Evolutionary conservation across 352 stramenopile species (phyloP).

Genomic region (Phytophthora foliorum): DNA sequence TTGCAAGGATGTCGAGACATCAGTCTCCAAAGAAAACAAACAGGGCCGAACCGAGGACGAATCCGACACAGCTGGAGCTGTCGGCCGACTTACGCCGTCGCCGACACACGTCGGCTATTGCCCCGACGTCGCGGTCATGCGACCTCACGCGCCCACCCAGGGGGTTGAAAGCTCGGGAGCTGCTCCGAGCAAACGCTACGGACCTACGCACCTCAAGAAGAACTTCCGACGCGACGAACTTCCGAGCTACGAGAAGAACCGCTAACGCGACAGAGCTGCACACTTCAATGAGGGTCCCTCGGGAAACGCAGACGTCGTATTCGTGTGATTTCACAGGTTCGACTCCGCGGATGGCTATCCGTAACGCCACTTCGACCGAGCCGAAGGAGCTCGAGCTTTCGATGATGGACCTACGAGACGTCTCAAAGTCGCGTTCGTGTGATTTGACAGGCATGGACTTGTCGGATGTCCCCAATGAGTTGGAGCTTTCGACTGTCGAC

Average conservation of each 20-base stretch:
- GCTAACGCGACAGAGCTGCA: slow-evolving; percentile 21
- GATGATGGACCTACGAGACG: slow-evolving; percentile 16
- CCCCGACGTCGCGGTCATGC: slow-evolving; percentile 11
- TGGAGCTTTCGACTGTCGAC: slow-evolving; percentile 27
- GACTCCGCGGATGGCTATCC: slow-evolving; percentile 7
- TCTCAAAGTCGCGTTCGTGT: slow-evolving; percentile 12
- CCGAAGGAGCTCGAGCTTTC: slow-evolving; percentile 12
- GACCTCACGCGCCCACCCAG: slow-evolving; percentile 4
- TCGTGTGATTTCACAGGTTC: slow-evolving; percentile 27
- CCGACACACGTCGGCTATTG: slow-evolving; percentile 23
- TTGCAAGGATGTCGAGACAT: not conserved
- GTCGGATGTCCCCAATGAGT: slow-evolving; percentile 14
- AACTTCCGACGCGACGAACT: slow-evolving; percentile 12
- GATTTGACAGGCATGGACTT: slow-evolving; percentile 19
- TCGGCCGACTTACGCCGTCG: slow-evolving; percentile 23
- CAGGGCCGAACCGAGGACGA: not conserved
- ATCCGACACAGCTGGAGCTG: slow-evolving; percentile 20
- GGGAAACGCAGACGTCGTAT: not conserved
- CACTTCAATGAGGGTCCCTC: not conserved
- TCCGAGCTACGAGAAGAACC: slow-evolving; percentile 9
- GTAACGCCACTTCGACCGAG: slow-evolving; percentile 10
- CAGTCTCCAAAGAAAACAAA: not conserved
- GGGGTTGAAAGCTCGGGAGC: slow-evolving; percentile 20
- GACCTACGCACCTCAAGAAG: not conserved
- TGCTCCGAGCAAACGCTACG: slow-evolving; percentile 18